Base-by-base conservation (phyloP, 2,329 filamentous ascomycete species). In the Davidsoniella eucalypti region DNA sequence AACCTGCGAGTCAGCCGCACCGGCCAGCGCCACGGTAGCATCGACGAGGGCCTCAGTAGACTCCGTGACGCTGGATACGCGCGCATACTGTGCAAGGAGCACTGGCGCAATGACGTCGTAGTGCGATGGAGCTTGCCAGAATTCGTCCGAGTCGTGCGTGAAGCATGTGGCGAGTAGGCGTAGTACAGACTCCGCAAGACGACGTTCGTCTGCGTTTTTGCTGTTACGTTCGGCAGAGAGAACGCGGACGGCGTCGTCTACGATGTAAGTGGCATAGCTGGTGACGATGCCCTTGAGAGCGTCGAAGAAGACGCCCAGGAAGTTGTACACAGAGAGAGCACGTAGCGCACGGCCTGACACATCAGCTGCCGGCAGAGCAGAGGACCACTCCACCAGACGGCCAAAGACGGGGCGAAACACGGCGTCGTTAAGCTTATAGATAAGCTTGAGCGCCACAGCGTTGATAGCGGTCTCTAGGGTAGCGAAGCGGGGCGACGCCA, bases 371-470 rank as follows among this genome's bases (percentile, higher is more conserved):
- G 80, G 66, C 42, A 84, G 64, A 23, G 45, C 44, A 16, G 69
- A 71, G 0, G 83, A 75, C 84, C 88, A 95, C 52, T 94, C 86
- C 43, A 93, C 72, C n/a, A 95, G 69, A 56, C 82, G 78, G 14
- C 80, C 74, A 68, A 96, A 98, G 55, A 98, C 79, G 1, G 92
- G 93, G 10, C 88, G 76, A 77, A 98, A 98, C 0, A 84, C 79
- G 1, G 84, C 81, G 61, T 98, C 92, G 65, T 95, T 96, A 54
- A 98, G 76, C 70, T 96, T 96, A 69, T 94, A 87, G 49, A 94
- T 84, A 80, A 95, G 92, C 64, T 87, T 84, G 53, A 98, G 75
- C 0, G 81, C 77, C 10, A 83, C 78, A 8, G 82, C 75, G 60
- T 86, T 82, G 56, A 85, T 60, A 9, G 70, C 68, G 2, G 68